Evolutionary conservation across 352 stramenopile genomes (phyloP), one percentile per base, ranked within the genome.

Genomic region (Phytophthora cactorum): DNA sequence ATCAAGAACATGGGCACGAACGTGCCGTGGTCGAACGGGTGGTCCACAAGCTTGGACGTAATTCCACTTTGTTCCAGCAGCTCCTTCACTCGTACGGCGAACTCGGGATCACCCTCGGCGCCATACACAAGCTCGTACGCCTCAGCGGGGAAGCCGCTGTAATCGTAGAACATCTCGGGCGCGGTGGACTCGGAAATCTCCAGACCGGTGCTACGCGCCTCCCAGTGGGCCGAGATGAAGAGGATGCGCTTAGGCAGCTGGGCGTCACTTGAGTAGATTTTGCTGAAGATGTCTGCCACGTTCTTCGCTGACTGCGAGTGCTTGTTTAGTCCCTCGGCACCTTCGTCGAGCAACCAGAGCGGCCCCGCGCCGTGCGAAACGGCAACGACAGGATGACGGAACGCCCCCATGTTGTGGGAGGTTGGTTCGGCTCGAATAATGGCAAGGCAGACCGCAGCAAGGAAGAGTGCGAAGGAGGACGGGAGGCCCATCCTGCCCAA

Each of bases 1-100:
- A 97, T 94, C 25, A 97, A 61, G 65, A 92, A 92, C 52, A 98
- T 75, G 15, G 93, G 92, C 25, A 98, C 82, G 68, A 98, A 98
- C 11, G 95, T 86, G 22, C 93, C 93, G 77, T 98, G 93, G 77
- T 98, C 93, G 49, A 86, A 96, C 12, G 90, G 90, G 22, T 91
- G 80, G 15, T 80, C 61, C 4, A 61, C 39, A 0, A 92, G 68
- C 55, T 74, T 57, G 31, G 76, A 77, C n/a, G 41, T 51, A 22
- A 97, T 84, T 17, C 70, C 75, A 15, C 65, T 66, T 12, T 68
- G 29, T 0, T 49, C 11, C 2, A 98, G 63, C n/a, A 95, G 54
- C 9, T 68, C 39, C 29, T 91, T 68, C 58, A 98, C 91, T 57
- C 78, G 63, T 17, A 67, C 7, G 2, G 90, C 90, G 9, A 98